A percentile compares a stretch with the other conserved stretches of the same genome.
These are phyloP conservation scores for Salix viminalis DNA, from an alignment of 345 rosid species.

Conservation along the genomic window DNA sequence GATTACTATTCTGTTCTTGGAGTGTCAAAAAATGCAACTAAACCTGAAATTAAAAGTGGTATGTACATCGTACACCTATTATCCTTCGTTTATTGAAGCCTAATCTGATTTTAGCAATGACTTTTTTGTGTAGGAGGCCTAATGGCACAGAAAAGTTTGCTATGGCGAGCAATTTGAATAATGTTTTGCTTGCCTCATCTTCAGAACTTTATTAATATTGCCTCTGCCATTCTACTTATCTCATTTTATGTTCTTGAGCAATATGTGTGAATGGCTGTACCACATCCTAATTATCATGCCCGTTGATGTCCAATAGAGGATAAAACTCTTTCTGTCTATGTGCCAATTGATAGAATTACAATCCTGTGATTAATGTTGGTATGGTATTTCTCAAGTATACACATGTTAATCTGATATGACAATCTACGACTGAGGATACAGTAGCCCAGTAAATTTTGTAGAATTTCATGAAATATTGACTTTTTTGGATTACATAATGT, in stretches of 20 bases:
- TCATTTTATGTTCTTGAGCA: background rate
- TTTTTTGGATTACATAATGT: background rate
- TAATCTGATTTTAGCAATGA: background rate
- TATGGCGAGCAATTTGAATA: background rate
- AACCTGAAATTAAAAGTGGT: slow-evolving; percentile 96
- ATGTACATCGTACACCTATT: slow-evolving; percentile 15
- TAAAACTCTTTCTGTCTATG: background rate
- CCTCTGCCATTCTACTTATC: background rate
- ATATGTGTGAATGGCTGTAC: background rate
- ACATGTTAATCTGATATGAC: background rate
- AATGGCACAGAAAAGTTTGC: background rate
- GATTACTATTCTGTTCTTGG: slow-evolving; percentile 91
- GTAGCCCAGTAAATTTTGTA: background rate
- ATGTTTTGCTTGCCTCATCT: background rate
- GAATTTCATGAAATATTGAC: background rate
- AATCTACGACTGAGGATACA: background rate
- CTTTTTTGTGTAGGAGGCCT: background rate
- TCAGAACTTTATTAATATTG: background rate
- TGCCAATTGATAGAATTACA: background rate
- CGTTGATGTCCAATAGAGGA: background rate
- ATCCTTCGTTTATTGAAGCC: background rate
- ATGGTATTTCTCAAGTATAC: background rate
- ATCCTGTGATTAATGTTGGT: background rate
- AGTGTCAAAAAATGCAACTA: slow-evolving; percentile 81
- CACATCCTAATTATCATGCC: background rate